A percentile compares a stretch with the other conserved stretches of the same genome.
Evolutionary conservation across 306 rosid genomes (phyloP).

Genomic region (Prunus persica): DNA sequence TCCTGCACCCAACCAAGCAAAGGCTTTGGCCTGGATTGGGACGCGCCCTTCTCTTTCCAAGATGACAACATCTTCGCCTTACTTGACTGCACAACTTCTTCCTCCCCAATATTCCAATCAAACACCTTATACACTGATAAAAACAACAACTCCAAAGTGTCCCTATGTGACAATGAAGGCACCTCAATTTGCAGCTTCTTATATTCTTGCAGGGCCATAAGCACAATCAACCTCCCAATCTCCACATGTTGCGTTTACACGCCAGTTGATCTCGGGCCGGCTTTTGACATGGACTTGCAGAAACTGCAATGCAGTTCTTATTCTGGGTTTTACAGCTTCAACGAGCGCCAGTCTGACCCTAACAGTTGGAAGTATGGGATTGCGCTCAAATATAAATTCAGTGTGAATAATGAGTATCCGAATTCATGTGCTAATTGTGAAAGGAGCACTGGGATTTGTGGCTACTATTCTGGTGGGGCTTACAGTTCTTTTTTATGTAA

Average conservation of each 20-base stretch:
- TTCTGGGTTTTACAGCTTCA: slow-evolving; percentile 73
- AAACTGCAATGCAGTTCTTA: slow-evolving; percentile 73
- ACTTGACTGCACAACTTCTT: slow-evolving; percentile 52
- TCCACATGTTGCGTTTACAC: slow-evolving; percentile 79
- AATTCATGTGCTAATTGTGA: slow-evolving; percentile 62
- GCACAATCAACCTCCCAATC: slow-evolving; percentile 55
- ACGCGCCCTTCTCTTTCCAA: slow-evolving; percentile 61
- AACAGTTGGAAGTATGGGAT: slow-evolving; percentile 85
- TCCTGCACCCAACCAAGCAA: slow-evolving; percentile 57
- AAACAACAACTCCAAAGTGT: slow-evolving; percentile 22
- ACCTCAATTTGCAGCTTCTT: slow-evolving; percentile 52
- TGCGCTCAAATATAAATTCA: slow-evolving; percentile 70
- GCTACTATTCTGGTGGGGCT: slow-evolving; percentile 30
- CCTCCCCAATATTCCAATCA: slow-evolving; percentile 18
- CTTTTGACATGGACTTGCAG: slow-evolving; percentile 77
- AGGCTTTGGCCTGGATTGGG: slow-evolving; percentile 76
- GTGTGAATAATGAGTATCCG: slow-evolving; percentile 69
- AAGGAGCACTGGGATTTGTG: slow-evolving; percentile 62
- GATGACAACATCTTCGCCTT: slow-evolving; percentile 60
- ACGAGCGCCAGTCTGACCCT: slow-evolving; percentile 60
- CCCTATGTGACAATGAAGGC: slow-evolving; percentile 55
- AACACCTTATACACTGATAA: slow-evolving; percentile 26
- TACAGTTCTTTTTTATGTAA: slow-evolving; percentile 61
- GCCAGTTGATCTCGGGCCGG: slow-evolving; percentile 78
- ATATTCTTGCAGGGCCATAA: slow-evolving; percentile 60